Base-by-base conservation (phyloP, 768 basidiomycete genomes). In the Boletus eberwhitei region DNA sequence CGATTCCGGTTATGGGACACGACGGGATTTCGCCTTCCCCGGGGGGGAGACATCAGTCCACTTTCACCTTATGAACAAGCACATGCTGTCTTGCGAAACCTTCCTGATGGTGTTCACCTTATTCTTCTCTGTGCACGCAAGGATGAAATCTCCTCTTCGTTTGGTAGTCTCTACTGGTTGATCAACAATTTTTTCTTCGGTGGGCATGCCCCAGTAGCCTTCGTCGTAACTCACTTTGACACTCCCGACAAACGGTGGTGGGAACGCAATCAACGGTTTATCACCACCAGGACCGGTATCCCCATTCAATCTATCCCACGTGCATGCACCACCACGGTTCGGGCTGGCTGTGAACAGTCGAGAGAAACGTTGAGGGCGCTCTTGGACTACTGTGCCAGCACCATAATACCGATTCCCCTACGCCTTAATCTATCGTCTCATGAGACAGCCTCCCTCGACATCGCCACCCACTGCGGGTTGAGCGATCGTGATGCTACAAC, bases 91-190 rank as follows among this genome's bases (percentile, higher is more conserved):
- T 52, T 77, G 42, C 57, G 58, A 29, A 57, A 34, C 8, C 58
- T 74, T 1, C 32, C 39, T 22, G 36, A 48, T 16, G 73, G 76
- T 11, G 60, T 76, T 14, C 64, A 61, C 51, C 67, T 75, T 14
- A 66, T 77, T 16, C 59, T 76, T 4, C 73, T 67, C 50, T 68
- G 69, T 49, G 65, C 71, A 53, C 62, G 68, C 16, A 68, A 60
- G 8, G 70, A 71, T 1, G 54, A 66, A 42, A 64, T 72, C 56
- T 29, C 0, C 29, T 61, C 43, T 24, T 52, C 64, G 1, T 55
- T 65, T 7, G 48, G 64, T 31, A 58, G 63, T 41, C 73, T 74
- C 40, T 75, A 70, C 61, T 55, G 51, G 40, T 37, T 75, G 4
- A 66, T 75, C 55, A 57, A 61, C 21, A 54, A 74, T 12, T 61